Conservation (phyloP, 306 rosid species). For the Vigna reflexopilosa region DNA sequence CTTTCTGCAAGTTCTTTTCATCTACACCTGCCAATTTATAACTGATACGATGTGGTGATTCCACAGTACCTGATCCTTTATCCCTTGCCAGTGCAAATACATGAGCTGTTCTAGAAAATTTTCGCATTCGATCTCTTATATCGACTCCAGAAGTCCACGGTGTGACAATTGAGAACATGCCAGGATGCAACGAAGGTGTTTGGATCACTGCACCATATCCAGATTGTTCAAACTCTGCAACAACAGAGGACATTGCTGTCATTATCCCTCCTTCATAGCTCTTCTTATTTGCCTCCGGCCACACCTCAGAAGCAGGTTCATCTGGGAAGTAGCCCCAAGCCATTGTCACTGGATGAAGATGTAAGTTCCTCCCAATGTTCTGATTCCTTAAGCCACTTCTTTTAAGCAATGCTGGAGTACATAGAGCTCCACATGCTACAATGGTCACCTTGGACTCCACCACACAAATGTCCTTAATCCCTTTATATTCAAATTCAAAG, state of each 20-base stretch:
- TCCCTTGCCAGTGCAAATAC: slow-evolving; percentile 85
- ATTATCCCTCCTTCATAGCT: slow-evolving; percentile 92
- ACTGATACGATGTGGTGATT: slow-evolving; percentile 47
- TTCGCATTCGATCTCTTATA: slow-evolving; percentile 67
- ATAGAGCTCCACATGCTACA: slow-evolving; percentile 82
- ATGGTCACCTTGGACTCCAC: slow-evolving; percentile 82
- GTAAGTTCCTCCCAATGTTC: slow-evolving; percentile 77
- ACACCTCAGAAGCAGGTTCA: slow-evolving; percentile 43
- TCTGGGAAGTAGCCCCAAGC: slow-evolving; percentile 92
- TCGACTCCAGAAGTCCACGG: slow-evolving; percentile 84
- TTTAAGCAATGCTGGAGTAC: slow-evolving; percentile 70
- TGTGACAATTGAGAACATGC: slow-evolving; percentile 75
- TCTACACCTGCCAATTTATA: slow-evolving; percentile 58
- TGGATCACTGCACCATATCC: slow-evolving; percentile 83
- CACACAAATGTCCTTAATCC: slow-evolving; percentile 61
- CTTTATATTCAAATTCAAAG: slow-evolving; percentile 54
- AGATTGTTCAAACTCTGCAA: slow-evolving; percentile 59
- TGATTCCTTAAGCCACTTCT: slow-evolving; percentile 70
- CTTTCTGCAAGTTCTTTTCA: slow-evolving; percentile 61
- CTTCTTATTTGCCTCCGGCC: slow-evolving; percentile 68
- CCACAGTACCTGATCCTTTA: slow-evolving; percentile 66
- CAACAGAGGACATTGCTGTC: slow-evolving; percentile 86
- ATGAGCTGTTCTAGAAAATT: slow-evolving; percentile 77
- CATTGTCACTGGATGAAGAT: slow-evolving; percentile 87
- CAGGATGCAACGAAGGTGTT: slow-evolving; percentile 90